Evolutionary conservation across 2,329 filamentous ascomycete species (phyloP).

Genomic region (Calonectria crousiana): DNA sequence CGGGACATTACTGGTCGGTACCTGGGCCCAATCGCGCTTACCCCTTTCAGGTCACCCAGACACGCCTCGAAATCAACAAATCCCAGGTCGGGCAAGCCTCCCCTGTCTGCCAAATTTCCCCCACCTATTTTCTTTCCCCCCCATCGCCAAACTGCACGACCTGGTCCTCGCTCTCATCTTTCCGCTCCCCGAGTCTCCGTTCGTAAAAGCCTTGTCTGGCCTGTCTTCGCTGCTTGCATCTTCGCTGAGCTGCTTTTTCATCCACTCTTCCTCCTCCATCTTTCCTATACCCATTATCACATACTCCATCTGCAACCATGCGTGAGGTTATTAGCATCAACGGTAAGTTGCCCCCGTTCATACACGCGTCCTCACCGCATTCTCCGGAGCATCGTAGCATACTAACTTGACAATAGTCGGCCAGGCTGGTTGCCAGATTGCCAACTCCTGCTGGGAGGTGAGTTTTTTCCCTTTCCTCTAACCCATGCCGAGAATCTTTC

Average conservation of each 20-base stretch:
- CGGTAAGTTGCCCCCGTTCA: slow-evolving; percentile 72
- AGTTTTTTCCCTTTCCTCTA: slow-evolving; percentile 62
- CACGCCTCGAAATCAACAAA: slow-evolving; percentile 56
- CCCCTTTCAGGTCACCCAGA: slow-evolving; percentile 48
- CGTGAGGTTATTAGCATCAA: slow-evolving; percentile 99
- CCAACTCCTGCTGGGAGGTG: slow-evolving; percentile 99
- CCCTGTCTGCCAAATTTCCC: slow-evolving; percentile 59
- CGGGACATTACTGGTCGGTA: slow-evolving; percentile 24
- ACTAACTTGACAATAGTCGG: slow-evolving; percentile 82
- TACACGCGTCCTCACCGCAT: slow-evolving; percentile 58
- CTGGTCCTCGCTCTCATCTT: slow-evolving; percentile 44
- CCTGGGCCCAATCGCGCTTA: slow-evolving; percentile 49
- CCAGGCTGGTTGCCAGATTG: slow-evolving; percentile 99
- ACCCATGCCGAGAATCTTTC: slow-evolving; percentile 38
- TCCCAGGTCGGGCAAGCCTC: slow-evolving; percentile 48
- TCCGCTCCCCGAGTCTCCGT: slow-evolving; percentile 40
- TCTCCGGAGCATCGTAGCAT: slow-evolving; percentile 35
- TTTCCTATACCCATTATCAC: slow-evolving; percentile 39
- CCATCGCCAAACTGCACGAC: slow-evolving; percentile 45
- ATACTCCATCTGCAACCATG: slow-evolving; percentile 73
- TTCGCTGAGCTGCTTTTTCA: slow-evolving; percentile 37
- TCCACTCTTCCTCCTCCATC: slow-evolving; percentile 47
- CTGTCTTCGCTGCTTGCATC: slow-evolving; percentile 38
- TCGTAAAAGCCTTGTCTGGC: slow-evolving; percentile 47
- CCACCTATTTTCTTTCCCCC: slow-evolving; percentile 58